Conservation (phyloP, 805 yeast genomes). For the Candida suzukii region DNA sequence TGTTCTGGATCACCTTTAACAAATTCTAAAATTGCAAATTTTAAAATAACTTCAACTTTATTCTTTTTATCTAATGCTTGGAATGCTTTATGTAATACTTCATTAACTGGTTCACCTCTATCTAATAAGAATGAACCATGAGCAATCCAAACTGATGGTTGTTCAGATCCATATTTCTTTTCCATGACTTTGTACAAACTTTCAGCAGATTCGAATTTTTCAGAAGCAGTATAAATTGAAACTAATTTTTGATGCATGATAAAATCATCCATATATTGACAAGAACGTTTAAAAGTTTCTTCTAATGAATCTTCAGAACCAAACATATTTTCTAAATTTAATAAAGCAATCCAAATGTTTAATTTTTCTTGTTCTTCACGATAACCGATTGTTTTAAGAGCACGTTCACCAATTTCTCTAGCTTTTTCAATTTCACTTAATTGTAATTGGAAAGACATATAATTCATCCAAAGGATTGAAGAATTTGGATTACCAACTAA, state of each 20-base stretch:
- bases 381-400: constrained; percentile 80
- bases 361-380: constrained; percentile 90
- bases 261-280: constrained; percentile 87
- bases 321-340: constrained; percentile 89
- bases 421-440: constrained; percentile 92
- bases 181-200: constrained; percentile 56
- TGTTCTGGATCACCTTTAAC: constrained; percentile 85
- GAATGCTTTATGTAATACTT: constrained; percentile 67
- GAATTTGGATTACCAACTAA: constrained; percentile 90
- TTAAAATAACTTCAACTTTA: constrained; percentile 74
- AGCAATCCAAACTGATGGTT: constrained; percentile 71
- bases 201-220: constrained; percentile 65
- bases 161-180: constrained; percentile 72
- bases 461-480: constrained; percentile 93
- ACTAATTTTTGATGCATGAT: constrained; percentile 75
- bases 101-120: constrained; percentile 52
- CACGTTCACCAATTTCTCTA: constrained; percentile 87
- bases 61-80: constrained; percentile 62
- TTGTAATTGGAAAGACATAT: constrained; percentile 96
- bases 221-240: constrained; percentile 67
- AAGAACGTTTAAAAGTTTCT: constrained; percentile 72
- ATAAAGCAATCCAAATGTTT: constrained; percentile 92
- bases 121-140: constrained; percentile 72
- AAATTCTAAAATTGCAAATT: constrained; percentile 86
- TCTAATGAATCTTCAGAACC: constrained; percentile 82